Percentiles rank a stretch among this genome's conserved stretches.
Conservation (phyloP, 495 filamentous ascomycete species). For the Thermothielavioides terrestris region DNA sequence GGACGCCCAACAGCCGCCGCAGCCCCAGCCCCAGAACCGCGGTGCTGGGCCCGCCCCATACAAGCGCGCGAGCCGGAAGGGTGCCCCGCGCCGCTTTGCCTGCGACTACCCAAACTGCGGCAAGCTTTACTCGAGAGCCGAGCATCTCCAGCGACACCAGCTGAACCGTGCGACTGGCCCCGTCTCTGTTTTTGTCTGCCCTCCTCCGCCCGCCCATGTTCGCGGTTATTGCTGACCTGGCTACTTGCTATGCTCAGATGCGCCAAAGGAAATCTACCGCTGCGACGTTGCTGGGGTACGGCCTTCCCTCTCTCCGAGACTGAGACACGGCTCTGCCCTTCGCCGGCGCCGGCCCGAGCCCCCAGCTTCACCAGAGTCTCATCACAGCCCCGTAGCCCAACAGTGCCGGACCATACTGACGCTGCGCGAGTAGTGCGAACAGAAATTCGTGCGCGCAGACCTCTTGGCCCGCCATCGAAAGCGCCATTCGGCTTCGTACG, state of each 20-base stretch:
- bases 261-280: conserved; percentile 86
- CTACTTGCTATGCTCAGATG: conserved; percentile 75
- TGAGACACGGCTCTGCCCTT: background rate
- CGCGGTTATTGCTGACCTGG: conserved; percentile 12
- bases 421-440: conserved; percentile 48
- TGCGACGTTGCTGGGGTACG: conserved; percentile 70
- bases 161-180: conserved; percentile 41
- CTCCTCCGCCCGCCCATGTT: background rate
- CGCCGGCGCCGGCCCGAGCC: background rate
- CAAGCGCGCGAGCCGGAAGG: conserved; percentile 44
- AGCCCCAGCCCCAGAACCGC: background rate
- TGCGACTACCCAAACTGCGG: conserved; percentile 80
- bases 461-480: conserved; percentile 85
- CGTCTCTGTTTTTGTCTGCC: too few relatives aligned
- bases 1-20: conserved; percentile 8
- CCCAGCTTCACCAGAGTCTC: too few relatives aligned
- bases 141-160: conserved; percentile 66
- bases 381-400: too few relatives aligned
- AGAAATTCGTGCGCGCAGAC: conserved; percentile 88
- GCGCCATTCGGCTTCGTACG: conserved; percentile 83
- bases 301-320: background rate
- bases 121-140: conserved; percentile 90
- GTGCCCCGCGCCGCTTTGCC: conserved; percentile 52
- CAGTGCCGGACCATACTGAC: background rate
- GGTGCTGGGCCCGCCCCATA: conserved; percentile 19